Conservation (phyloP, 208 protist species). For the Vickermania ingenoplastis region DNA sequence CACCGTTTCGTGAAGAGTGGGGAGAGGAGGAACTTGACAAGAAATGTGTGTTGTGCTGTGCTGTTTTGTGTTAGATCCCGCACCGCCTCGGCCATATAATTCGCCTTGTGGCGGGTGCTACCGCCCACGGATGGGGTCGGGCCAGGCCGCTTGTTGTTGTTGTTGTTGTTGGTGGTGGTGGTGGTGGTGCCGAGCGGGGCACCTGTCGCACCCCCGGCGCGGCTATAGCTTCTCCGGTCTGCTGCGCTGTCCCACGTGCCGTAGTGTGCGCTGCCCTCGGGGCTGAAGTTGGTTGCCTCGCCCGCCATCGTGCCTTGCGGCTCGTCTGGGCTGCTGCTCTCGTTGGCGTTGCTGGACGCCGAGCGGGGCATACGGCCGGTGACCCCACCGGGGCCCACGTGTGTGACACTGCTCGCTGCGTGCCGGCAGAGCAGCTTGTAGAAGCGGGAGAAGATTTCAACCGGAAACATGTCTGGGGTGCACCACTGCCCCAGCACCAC, state of each 20-base stretch:
- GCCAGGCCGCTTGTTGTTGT: no score
- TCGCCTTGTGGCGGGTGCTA: slow-evolving; percentile 39
- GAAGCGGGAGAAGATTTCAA: slow-evolving; percentile 65
- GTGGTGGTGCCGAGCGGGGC: not conserved
- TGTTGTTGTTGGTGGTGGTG: no score
- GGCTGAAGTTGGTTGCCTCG: not conserved
- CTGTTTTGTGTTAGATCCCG: no score
- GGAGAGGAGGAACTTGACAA: no score
- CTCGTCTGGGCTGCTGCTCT: no score
- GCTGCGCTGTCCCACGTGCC: not conserved
- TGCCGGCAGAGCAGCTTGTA: slow-evolving; percentile 30
- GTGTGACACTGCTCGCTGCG: not conserved
- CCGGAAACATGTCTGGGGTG: slow-evolving; percentile 82
- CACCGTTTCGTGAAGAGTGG: no score
- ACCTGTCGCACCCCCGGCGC: not conserved
- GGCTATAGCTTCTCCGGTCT: slow-evolving; percentile 2
- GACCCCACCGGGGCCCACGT: not conserved
- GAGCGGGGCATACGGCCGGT: not conserved
- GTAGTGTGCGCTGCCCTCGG: not conserved
- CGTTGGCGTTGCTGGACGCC: no score
- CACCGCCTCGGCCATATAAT: slow-evolving; percentile 56
- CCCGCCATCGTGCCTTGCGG: no score
- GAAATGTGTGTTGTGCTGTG: no score
- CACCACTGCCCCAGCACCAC: slow-evolving; percentile 82
- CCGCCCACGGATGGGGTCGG: no score